Base-by-base conservation (phyloP, 1,284 basidiomycete species). In the Sanghuangporus sanghuang region DNA sequence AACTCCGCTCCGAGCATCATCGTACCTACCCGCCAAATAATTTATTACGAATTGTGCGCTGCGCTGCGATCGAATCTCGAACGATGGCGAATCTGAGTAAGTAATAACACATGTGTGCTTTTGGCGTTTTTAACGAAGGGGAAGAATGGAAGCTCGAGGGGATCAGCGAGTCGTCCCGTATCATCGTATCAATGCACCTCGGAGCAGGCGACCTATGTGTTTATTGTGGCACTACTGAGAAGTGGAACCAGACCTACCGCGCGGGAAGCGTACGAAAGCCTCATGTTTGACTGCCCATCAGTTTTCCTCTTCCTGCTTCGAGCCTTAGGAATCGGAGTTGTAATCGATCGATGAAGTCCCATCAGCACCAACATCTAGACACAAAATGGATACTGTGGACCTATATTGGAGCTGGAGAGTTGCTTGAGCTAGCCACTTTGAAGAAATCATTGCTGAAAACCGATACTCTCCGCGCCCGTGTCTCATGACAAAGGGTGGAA, bases 141-240 rank as follows among this genome's bases (percentile, higher is more conserved):
- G 32, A 35, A 52, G 32, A 52, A 52, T 52, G 50, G 50, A 52
- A 52, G 50, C 50, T 8, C 50, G 27, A 21, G 50, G 50, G 23
- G 50, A 52, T 52, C 50, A 52, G 50, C 50, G 50, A 52, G 50
- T 6, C 27, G 8, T 52, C 14, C 50, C 50, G 50, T 52, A 52
- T 52, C 50, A 27, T n/a, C 50, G 50, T 52, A 52, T 52, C 50
- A 52, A 52, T 52, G 50, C 50, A 52, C 50, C 50, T 52, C 50
- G 50, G 50, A 52, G 50, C 32, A 52, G 50, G 21, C 23, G 50
- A 23, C 18, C 21, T 52, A 18, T 50, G 23, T 50, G 48, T 50
- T 52, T 16, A 2, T 52, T 52, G 50, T 35, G 50, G 50, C 50
- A 52, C 32, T 52, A 27, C 50, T 32, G 14, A 35, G 9, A 6